Evolutionary conservation across 2,329 filamentous ascomycete genomes (phyloP).

Genomic region (Trichoderma breve): DNA sequence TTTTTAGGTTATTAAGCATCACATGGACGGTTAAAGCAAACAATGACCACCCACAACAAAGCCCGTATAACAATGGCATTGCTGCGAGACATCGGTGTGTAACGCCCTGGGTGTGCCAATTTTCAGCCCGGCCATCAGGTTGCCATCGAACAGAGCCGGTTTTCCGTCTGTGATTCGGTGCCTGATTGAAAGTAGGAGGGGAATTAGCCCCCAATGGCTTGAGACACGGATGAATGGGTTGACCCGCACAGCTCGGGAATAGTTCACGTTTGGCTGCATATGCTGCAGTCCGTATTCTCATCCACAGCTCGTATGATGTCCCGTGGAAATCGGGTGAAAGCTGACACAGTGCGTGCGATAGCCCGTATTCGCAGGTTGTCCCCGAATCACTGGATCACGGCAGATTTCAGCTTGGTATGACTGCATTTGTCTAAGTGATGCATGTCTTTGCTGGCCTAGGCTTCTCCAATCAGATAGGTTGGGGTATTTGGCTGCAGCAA

Average conservation of each 20-base stretch:
- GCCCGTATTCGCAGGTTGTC: background rate
- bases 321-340: background rate
- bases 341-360: conserved; percentile 18
- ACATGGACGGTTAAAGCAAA: conserved; percentile 6
- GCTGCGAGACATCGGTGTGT: background rate
- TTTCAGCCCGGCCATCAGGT: background rate
- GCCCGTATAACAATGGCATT: background rate
- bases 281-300: background rate
- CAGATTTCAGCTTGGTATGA: background rate
- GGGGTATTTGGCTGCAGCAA: background rate
- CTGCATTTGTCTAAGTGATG: background rate
- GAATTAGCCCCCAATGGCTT: background rate
- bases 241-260: background rate
- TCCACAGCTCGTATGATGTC: conserved; percentile 8
- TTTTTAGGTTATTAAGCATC: conserved; percentile 18
- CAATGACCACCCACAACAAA: background rate
- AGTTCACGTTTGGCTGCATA: conserved; percentile 10
- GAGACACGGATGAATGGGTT: background rate
- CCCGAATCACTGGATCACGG: background rate
- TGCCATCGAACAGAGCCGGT: background rate
- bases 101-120: background rate
- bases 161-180: background rate
- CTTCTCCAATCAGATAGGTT: background rate
- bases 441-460: conserved; percentile 1
- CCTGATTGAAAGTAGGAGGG: background rate